phyloP scores from a whole-genome alignment of 495 filamentous ascomycete genomes.

The Neurospora cerealis region DNA sequence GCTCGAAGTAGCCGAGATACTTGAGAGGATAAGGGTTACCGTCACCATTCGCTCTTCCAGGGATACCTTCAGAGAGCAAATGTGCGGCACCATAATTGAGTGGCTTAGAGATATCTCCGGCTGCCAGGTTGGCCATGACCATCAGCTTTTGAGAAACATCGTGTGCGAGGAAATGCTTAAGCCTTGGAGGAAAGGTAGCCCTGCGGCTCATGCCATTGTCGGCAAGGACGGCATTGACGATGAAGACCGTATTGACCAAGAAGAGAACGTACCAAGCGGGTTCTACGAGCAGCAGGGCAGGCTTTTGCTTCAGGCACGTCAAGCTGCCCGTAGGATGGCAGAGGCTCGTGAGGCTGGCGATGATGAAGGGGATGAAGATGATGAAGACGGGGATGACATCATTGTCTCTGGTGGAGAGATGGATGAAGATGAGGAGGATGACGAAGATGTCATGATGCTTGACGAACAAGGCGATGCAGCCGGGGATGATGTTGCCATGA shows the following conservation, averaged over 20 bases:
- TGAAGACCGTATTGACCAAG: conserved; percentile 46
- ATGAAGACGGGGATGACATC: conserved; percentile 26
- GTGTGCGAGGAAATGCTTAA: conserved; percentile 87
- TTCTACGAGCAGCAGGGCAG: conserved; percentile 22
- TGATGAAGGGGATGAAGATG: conserved; percentile 62
- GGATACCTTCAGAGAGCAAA: conserved; percentile 94
- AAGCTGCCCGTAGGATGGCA: conserved; percentile 42
- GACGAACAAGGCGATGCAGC: conserved; percentile 18
- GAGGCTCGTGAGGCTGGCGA: conserved; percentile 51
- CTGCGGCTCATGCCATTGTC: conserved; percentile 71
- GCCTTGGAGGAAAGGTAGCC: conserved; percentile 77
- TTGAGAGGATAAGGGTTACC: conserved; percentile 93
- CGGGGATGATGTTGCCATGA: conserved; percentile 53
- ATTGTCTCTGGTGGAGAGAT: conserved; percentile 30
- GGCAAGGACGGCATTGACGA: conserved; percentile 85
- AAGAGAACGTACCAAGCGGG: conserved; percentile 20
- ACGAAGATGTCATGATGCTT: conserved; percentile 42
- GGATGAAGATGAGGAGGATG: conserved; percentile 40
- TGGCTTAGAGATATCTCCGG: conserved; percentile 92
- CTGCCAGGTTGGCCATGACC: conserved; percentile 73
- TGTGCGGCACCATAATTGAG: conserved; percentile 96
- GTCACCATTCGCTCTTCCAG: conserved; percentile 87
- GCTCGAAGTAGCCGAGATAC: conserved; percentile 63
- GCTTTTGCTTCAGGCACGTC: conserved; percentile 24
- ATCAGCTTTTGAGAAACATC: conserved; percentile 63